Evolutionary conservation across 306 rosid species (phyloP), one percentile per base, ranked within the genome.

Genomic region (Cotoneaster glaucophyllus): DNA sequence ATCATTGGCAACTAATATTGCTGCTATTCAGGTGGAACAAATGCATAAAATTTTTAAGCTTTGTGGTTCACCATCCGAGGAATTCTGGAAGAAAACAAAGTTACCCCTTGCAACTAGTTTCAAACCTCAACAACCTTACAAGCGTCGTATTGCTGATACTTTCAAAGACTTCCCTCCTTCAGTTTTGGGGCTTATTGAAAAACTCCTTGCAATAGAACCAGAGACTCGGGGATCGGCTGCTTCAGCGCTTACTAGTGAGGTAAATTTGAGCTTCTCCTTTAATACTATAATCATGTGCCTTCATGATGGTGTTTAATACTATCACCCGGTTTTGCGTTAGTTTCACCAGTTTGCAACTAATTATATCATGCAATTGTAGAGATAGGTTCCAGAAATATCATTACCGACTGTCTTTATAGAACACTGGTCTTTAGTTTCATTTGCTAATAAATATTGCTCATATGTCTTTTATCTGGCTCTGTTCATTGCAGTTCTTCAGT

Each of bases 11-110:
- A 41, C 54, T 62, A 34, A 65, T 44, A 58, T 21, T 68, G 57
- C 64, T 44, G 69, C 13, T 79, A 59, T 74, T 37, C 70, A 93
- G 98, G 98, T 93, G 70, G 99, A 95, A 82, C 99, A 95, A 86
- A 85, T 90, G 93, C 99, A 95, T 64, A 95, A 95, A 80, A 95
- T 92, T 73, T 95, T 90, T 80, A 95, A 92, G 85, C 95, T 95
- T 66, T 95, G 98, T 68, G 97, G 99, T 62, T 95, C 99, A 22
- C 97, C 97, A 28, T 86, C 91, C 5, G 92, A 90, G 77, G 96
- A 87, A 14, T 92, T 82, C 79, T 95, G 96, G 99, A 82, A 82
- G 79, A 87, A 78, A 84, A 90, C 93, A 77, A 92, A 85, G 58
- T 80, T 90, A 67, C 97, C 99, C 2, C 92, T 81, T 74, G 89